A percentile compares a stretch with the other conserved stretches of the same genome.
These are phyloP conservation scores for Cubamyces lactineus DNA, from an alignment of 768 basidiomycete species.

Conservation along the genomic window DNA sequence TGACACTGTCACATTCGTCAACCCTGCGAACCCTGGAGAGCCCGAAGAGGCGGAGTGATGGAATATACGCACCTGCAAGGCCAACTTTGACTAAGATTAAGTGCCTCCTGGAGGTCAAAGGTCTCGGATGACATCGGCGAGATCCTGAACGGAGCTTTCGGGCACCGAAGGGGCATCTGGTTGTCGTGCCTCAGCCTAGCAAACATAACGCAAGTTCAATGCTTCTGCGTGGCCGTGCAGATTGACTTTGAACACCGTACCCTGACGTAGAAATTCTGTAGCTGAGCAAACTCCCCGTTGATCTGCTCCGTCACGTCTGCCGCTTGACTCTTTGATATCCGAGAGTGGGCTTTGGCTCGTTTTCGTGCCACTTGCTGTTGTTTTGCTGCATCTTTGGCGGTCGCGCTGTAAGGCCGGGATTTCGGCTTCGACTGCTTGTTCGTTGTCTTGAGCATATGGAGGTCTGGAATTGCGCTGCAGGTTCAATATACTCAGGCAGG, in stretches of 20 bases:
- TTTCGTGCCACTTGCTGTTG: slow-evolving; percentile 1
- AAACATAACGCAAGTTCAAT: too few relatives aligned
- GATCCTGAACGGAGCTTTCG: slow-evolving; percentile 5
- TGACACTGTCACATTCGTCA: too few relatives aligned
- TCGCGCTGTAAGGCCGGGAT: not conserved
- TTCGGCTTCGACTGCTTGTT: not conserved
- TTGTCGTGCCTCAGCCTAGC: not conserved
- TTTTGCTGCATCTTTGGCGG: not conserved
- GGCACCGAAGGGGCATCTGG: not conserved
- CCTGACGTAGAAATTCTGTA: slow-evolving; percentile 3
- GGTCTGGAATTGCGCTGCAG: too few relatives aligned
- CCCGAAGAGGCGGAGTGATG: too few relatives aligned
- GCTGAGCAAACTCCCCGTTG: slow-evolving; percentile 12
- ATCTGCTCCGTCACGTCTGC: slow-evolving; percentile 7
- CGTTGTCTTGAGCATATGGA: not conserved
- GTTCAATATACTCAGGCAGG: too few relatives aligned
- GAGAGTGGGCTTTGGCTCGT: slow-evolving; percentile 1
- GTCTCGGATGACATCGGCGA: slow-evolving; percentile 4
- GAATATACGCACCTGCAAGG: too few relatives aligned
- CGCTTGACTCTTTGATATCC: not conserved
- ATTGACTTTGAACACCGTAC: not conserved
- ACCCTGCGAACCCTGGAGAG: too few relatives aligned
- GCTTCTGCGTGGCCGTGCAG: not conserved
- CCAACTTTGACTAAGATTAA: too few relatives aligned
- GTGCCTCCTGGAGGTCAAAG: not conserved